These are phyloP conservation scores for Furcasterigmium furcatum DNA, from an alignment of 2,329 filamentous ascomycete genomes.

Conservation along the genomic window DNA sequence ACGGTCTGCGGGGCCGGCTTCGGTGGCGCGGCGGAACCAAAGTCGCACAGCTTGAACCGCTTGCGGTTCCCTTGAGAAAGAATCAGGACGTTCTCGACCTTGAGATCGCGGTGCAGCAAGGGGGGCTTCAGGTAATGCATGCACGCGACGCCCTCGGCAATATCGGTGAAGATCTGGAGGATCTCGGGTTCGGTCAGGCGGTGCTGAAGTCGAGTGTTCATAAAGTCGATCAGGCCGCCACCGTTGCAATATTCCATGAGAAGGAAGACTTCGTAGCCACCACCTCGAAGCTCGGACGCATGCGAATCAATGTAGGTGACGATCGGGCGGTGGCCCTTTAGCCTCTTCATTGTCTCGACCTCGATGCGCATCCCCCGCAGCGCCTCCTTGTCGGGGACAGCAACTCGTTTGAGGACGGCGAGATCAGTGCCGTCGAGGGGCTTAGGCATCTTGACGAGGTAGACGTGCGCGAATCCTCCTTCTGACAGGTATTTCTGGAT, in stretches of 20 bases:
- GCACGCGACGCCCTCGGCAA: slow-evolving; percentile 92
- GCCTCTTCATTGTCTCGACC: slow-evolving; percentile 99
- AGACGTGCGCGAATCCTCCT: slow-evolving; percentile 97
- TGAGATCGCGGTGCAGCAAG: slow-evolving; percentile 88
- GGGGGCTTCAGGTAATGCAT: slow-evolving; percentile 99
- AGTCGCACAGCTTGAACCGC: slow-evolving; percentile 96
- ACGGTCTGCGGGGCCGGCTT: slow-evolving; percentile 81
- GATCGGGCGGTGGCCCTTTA: slow-evolving; percentile 94
- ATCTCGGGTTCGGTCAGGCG: slow-evolving; percentile 97
- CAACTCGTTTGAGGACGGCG: slow-evolving; percentile 90
- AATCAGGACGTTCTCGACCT: slow-evolving; percentile 97
- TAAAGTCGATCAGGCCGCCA: slow-evolving; percentile 96
- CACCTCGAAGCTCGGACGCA: slow-evolving; percentile 86
- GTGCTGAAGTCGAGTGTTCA: slow-evolving; percentile 97
- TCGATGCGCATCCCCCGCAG: slow-evolving; percentile 96
- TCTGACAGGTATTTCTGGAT: slow-evolving; percentile 98
- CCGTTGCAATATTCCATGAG: slow-evolving; percentile 98
- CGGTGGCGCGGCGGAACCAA: slow-evolving; percentile 85
- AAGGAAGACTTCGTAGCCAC: slow-evolving; percentile 95
- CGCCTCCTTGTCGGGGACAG: slow-evolving; percentile 92
- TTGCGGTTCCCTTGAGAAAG: slow-evolving; percentile 61
- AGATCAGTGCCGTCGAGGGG: slow-evolving; percentile 74
- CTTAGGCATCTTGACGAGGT: slow-evolving; percentile 83
- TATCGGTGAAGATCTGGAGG: slow-evolving; percentile 92
- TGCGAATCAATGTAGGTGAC: slow-evolving; percentile 99